A percentile compares a stretch with the other conserved stretches of the same genome.
phyloP scores from a whole-genome alignment of 164 flowering plant genomes.

The Buxus sempervirens region DNA sequence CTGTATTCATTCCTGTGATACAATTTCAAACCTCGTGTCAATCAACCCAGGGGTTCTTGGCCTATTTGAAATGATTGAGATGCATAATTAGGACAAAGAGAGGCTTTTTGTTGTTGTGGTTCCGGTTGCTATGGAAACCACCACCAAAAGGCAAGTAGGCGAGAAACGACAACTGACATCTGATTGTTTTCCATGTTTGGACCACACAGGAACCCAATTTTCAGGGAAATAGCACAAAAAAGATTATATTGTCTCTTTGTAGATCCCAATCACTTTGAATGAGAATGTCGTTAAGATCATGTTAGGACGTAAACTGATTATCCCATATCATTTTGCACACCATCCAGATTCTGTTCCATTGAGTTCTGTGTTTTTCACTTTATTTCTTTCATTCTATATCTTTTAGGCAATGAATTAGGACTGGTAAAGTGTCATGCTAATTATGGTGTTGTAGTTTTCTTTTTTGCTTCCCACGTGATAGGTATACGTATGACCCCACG shows the following conservation, averaged over 20 bases:
- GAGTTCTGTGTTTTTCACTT: too few relatives aligned
- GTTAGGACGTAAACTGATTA: too few relatives aligned
- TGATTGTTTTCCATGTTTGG: not conserved
- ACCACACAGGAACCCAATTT: not conserved
- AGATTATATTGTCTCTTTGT: not conserved
- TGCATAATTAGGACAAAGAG: not conserved
- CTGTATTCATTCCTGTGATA: not conserved
- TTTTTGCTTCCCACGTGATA: too few relatives aligned
- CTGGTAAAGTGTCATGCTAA: too few relatives aligned
- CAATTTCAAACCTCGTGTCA: not conserved
- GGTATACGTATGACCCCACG: too few relatives aligned
- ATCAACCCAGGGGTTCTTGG: not conserved
- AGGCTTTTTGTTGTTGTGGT: not conserved
- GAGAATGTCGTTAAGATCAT: not conserved
- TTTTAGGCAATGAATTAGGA: too few relatives aligned
- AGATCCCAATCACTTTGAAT: not conserved
- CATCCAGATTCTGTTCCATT: too few relatives aligned
- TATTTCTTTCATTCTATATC: too few relatives aligned
- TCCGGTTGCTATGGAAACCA: too few relatives aligned
- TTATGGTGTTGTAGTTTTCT: too few relatives aligned
- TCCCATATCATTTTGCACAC: too few relatives aligned
- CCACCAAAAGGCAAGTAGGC: not conserved
- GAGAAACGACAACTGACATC: not conserved
- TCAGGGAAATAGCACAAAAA: not conserved
- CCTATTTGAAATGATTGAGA: not conserved